A percentile compares a stretch with the other conserved stretches of the same genome.
Conservation (phyloP, 1,284 basidiomycete genomes). For the Apiotrichum sp. region DNA sequence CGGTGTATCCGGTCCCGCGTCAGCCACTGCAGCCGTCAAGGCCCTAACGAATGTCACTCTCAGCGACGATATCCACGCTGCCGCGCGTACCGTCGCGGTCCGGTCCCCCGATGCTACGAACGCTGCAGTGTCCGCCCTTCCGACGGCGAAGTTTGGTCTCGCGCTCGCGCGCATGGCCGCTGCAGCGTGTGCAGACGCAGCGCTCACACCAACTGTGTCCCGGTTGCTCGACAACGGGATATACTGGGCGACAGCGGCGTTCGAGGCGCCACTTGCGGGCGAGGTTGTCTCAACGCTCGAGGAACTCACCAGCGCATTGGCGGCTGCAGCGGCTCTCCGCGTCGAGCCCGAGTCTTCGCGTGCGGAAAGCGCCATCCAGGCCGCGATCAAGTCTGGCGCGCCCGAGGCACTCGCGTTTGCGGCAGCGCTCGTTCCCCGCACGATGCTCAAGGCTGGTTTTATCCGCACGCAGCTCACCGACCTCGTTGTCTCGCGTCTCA, state of each 20-base stretch:
- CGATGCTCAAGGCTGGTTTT: slow-evolving; percentile 53
- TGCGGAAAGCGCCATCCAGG: slow-evolving; percentile 67
- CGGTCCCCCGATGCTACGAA: neutral
- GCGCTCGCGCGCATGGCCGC: slow-evolving; percentile 7
- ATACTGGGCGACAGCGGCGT: slow-evolving; percentile 19
- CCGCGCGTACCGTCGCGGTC: slow-evolving; percentile 7
- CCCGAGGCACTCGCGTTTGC: slow-evolving; percentile 52
- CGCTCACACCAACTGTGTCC: slow-evolving; percentile 1
- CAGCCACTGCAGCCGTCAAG: neutral
- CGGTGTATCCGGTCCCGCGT: neutral
- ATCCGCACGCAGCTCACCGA: slow-evolving; percentile 37
- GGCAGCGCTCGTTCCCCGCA: slow-evolving; percentile 46
- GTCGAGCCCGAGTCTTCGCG: slow-evolving; percentile 55
- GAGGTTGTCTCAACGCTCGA: slow-evolving; percentile 1
- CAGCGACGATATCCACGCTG: slow-evolving; percentile 2
- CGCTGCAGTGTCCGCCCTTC: neutral
- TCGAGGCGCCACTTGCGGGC: slow-evolving; percentile 15
- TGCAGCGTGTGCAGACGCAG: neutral
- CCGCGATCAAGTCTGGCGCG: slow-evolving; percentile 56
- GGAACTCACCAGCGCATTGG: slow-evolving; percentile 6
- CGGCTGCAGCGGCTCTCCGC: slow-evolving; percentile 11
- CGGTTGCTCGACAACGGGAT: slow-evolving; percentile 22
- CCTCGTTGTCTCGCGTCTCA: slow-evolving; percentile 50
- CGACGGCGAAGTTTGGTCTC: neutral
- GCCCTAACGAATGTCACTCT: slow-evolving; percentile 6